These are phyloP conservation scores for Infundibulicybe gibba DNA, from an alignment of 768 basidiomycete species.

Conservation along the genomic window DNA sequence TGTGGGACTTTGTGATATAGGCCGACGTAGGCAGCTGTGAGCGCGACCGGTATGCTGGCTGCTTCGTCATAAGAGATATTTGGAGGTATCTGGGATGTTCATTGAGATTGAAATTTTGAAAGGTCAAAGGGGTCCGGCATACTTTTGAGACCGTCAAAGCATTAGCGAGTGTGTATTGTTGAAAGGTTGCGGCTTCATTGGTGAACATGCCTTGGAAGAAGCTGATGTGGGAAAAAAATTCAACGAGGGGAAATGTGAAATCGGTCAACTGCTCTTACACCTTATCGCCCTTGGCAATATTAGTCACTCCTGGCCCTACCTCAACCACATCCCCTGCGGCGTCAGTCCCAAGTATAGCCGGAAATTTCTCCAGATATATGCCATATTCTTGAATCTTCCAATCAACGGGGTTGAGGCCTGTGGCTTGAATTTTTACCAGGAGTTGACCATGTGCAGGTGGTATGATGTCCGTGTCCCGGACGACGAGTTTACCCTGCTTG, in stretches of 20 bases:
- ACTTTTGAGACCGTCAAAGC: slow-evolving; percentile 32
- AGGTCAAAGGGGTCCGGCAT: too few species aligned
- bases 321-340: slow-evolving; percentile 25
- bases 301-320: slow-evolving; percentile 28
- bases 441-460: slow-evolving; percentile 21
- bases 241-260: neutral
- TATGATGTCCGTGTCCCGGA: slow-evolving; percentile 9
- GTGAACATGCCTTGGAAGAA: slow-evolving; percentile 31
- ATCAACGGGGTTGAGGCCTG: slow-evolving; percentile 28
- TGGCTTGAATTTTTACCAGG: slow-evolving; percentile 22
- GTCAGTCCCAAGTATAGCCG: slow-evolving; percentile 22
- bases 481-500: slow-evolving; percentile 13
- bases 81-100: slow-evolving; percentile 21
- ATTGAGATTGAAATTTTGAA: slow-evolving; percentile 3
- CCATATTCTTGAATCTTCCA: slow-evolving; percentile 24
- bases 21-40: slow-evolving; percentile 29
- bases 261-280: slow-evolving; percentile 15
- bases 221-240: slow-evolving; percentile 12
- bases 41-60: slow-evolving; percentile 30
- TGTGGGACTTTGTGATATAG: slow-evolving; percentile 19
- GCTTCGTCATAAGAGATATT: slow-evolving; percentile 34
- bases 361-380: slow-evolving; percentile 18
- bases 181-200: slow-evolving; percentile 32
- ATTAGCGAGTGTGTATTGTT: slow-evolving; percentile 35
- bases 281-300: slow-evolving; percentile 28